Conservation (phyloP, 1,284 basidiomycete genomes). For the Grifola frondosa region DNA sequence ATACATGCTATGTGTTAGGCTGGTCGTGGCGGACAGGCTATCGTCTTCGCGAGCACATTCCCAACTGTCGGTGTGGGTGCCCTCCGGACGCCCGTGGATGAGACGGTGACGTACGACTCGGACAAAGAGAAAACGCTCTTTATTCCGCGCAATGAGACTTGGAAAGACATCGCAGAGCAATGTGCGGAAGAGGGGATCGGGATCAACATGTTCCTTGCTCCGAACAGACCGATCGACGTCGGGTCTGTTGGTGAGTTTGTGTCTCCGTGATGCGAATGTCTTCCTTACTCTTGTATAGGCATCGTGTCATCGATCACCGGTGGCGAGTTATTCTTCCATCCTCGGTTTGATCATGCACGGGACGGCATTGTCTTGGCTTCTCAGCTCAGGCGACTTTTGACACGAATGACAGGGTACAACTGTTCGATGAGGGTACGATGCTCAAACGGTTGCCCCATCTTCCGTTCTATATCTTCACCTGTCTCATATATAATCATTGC, state of each 20-base stretch:
- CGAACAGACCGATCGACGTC: slow-evolving; percentile 82
- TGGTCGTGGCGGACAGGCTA: slow-evolving; percentile 82
- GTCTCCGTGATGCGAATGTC: background rate
- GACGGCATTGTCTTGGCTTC: slow-evolving; percentile 71
- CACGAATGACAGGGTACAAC: slow-evolving; percentile 79
- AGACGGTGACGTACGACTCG: slow-evolving; percentile 80
- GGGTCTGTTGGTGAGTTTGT: slow-evolving; percentile 74
- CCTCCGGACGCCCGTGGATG: slow-evolving; percentile 53
- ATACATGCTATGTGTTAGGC: slow-evolving; percentile 44
- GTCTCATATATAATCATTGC: slow-evolving; percentile 5
- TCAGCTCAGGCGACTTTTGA: slow-evolving; percentile 73
- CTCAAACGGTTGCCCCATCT: slow-evolving; percentile 66
- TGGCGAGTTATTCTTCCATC: slow-evolving; percentile 94
- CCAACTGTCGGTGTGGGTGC: slow-evolving; percentile 82
- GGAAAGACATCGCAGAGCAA: slow-evolving; percentile 85
- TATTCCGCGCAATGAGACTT: slow-evolving; percentile 71
- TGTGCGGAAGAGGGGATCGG: slow-evolving; percentile 90
- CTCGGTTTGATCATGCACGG: slow-evolving; percentile 76
- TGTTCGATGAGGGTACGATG: slow-evolving; percentile 83
- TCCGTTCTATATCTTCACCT: too few relatives aligned
- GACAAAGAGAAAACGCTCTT: slow-evolving; percentile 88
- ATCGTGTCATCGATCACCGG: slow-evolving; percentile 77
- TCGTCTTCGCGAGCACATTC: slow-evolving; percentile 79
- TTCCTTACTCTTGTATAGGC: slow-evolving; percentile 39
- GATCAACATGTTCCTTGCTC: slow-evolving; percentile 88